phyloP scores from a whole-genome alignment of 805 yeast genomes.

The Zygosaccharomyces rouxii region DNA sequence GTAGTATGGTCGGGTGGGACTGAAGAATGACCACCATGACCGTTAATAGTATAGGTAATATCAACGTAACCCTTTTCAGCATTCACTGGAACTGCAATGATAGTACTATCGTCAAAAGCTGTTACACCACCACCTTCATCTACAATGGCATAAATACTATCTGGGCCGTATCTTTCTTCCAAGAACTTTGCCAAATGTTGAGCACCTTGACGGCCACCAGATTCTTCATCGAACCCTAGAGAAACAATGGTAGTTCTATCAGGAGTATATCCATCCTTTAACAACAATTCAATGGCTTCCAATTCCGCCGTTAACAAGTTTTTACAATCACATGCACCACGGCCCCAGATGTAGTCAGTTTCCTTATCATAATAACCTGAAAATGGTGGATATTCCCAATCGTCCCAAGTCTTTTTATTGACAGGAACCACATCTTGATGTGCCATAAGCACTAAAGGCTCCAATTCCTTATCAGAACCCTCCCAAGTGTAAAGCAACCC shows the following conservation, averaged over 20 bases:
- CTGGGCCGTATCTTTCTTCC: constrained; percentile 49
- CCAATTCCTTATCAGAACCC: constrained; percentile 47
- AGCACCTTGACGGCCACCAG: constrained; percentile 62
- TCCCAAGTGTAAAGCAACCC: constrained; percentile 62
- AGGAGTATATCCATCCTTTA: constrained; percentile 46
- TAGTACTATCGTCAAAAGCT: constrained; percentile 39
- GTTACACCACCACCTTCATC: constrained; percentile 57
- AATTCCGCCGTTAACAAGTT: constrained; percentile 57
- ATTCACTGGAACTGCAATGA: constrained; percentile 46
- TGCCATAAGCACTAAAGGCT: constrained; percentile 67
- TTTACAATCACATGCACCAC: constrained; percentile 74
- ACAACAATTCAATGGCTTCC: constrained; percentile 53
- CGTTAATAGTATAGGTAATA: constrained; percentile 30
- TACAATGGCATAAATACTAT: constrained; percentile 55
- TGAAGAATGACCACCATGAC: constrained; percentile 59
- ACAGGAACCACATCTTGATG: constrained; percentile 84
- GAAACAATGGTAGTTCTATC: constrained; percentile 56
- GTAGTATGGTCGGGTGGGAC: constrained; percentile 65
- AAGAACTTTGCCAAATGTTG: constrained; percentile 42
- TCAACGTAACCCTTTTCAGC: constrained; percentile 58
- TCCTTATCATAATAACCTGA: constrained; percentile 46
- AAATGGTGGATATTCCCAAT: constrained; percentile 68
- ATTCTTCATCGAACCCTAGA: constrained; percentile 76
- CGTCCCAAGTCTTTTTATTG: constrained; percentile 47
- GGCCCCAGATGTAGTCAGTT: constrained; percentile 47